A percentile compares a stretch with the other conserved stretches of the same genome.
Conservation (phyloP, 768 basidiomycete species). For the Psilocybe sp. region DNA sequence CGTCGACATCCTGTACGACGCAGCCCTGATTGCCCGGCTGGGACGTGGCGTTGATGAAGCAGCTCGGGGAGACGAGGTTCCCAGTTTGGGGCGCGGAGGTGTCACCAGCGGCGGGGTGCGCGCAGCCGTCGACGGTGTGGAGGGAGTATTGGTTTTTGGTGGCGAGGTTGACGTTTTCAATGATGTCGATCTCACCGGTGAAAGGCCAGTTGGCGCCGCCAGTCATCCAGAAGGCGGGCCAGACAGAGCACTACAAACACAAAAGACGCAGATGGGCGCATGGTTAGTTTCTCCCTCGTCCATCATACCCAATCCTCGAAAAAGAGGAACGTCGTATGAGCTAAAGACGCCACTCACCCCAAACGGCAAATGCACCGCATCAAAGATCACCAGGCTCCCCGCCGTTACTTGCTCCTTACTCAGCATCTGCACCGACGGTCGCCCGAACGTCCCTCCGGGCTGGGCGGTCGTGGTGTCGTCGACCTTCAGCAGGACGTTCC, state of each 20-base stretch:
- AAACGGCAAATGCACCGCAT: slow-evolving; percentile 13
- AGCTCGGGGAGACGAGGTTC: slow-evolving; percentile 6
- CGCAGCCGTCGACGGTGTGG: slow-evolving; percentile 8
- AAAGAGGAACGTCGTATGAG: too few species aligned
- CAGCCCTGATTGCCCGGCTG: slow-evolving; percentile 4
- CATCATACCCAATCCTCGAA: too few species aligned
- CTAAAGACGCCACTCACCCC: slow-evolving; percentile 1
- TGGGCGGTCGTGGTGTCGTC: slow-evolving; percentile 7
- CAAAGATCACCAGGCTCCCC: slow-evolving; percentile 11
- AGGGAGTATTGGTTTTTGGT: slow-evolving; percentile 7
- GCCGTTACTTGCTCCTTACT: slow-evolving; percentile 7
- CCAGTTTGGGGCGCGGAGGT: not conserved
- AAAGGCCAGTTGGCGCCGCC: slow-evolving; percentile 9
- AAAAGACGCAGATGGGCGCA: too few species aligned
- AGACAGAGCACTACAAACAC: slow-evolving; percentile 8
- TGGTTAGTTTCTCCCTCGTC: too few species aligned
- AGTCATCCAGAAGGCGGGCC: slow-evolving; percentile 14
- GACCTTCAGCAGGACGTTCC: slow-evolving; percentile 9
- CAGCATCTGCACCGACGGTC: slow-evolving; percentile 9
- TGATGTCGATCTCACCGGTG: slow-evolving; percentile 11
- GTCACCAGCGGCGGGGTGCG: not conserved
- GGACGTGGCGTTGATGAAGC: slow-evolving; percentile 9
- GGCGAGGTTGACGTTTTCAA: slow-evolving; percentile 13
- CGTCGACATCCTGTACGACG: not conserved
- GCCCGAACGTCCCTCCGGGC: not conserved